These are phyloP conservation scores for Myxozyma melibiosi DNA, from an alignment of 805 yeast genomes.

Conservation along the genomic window DNA sequence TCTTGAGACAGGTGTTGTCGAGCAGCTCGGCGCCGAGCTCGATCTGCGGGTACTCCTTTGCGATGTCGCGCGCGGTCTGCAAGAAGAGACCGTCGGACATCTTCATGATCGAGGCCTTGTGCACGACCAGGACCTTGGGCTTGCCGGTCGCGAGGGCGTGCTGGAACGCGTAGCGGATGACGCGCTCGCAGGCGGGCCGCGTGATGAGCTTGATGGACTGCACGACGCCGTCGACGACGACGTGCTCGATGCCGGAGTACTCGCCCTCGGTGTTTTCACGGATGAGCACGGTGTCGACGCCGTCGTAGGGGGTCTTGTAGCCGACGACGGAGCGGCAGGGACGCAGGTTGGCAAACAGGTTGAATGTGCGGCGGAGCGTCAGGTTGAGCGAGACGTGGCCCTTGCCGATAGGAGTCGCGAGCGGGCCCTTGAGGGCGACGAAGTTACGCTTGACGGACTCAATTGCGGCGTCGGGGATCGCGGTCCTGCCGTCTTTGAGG, in stretches of 20 bases:
- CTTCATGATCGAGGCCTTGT: conserved; percentile 98
- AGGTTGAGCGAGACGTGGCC: conserved; percentile 97
- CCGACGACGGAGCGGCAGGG: conserved; percentile 95
- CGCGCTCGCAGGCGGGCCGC: conserved; percentile 93
- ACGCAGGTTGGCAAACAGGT: conserved; percentile 94
- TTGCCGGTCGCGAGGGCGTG: conserved; percentile 87
- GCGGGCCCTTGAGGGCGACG: conserved; percentile 96
- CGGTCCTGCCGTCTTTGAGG: conserved; percentile 86
- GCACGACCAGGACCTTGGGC: conserved; percentile 90
- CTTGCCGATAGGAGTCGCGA: conserved; percentile 96
- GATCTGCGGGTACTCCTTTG: conserved; percentile 89
- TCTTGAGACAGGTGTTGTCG: conserved; percentile 91
- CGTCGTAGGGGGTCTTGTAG: conserved; percentile 83
- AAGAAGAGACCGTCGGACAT: conserved; percentile 97
- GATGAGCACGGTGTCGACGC: conserved; percentile 92
- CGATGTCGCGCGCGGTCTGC: conserved; percentile 84
- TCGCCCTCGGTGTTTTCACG: conserved; percentile 99
- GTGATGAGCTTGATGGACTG: conserved; percentile 98
- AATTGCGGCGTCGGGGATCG: conserved; percentile 84
- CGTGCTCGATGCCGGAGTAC: conserved; percentile 98
- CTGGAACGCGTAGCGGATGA: conserved; percentile 95
- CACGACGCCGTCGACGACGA: conserved; percentile 96
- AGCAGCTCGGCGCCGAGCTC: conserved; percentile 81
- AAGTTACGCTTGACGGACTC: conserved; percentile 88
- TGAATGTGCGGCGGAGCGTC: conserved; percentile 95